phyloP scores from a whole-genome alignment of 2,329 filamentous ascomycete species.

The Ceratocystis alfenasii region DNA sequence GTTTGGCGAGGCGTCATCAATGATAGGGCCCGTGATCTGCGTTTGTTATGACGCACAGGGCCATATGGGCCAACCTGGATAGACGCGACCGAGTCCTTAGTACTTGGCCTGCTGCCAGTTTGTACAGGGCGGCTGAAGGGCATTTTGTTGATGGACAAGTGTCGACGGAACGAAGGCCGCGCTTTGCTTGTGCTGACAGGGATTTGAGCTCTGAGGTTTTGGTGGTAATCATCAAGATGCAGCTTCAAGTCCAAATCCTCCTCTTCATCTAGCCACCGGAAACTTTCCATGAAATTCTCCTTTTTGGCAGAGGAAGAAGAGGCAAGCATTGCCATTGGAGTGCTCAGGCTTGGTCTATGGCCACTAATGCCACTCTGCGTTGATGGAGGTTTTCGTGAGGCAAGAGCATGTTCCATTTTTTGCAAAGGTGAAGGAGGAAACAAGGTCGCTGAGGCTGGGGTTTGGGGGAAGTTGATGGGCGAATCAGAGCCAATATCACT shows the following conservation, averaged over 20 bases:
- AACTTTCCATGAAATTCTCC: conserved; percentile 52
- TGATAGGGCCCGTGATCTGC: conserved; percentile 44
- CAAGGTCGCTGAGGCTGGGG: background rate
- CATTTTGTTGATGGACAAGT: conserved; percentile 57
- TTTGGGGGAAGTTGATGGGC: conserved; percentile 12
- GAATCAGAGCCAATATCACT: conserved; percentile 17
- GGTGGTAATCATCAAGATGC: conserved; percentile 57
- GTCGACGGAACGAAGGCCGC: conserved; percentile 55
- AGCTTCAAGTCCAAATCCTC: conserved; percentile 56
- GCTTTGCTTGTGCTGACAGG: conserved; percentile 36
- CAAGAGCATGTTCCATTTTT: conserved; percentile 8
- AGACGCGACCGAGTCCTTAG: conserved; percentile 31
- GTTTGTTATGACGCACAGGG: conserved; percentile 32
- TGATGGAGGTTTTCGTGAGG: conserved; percentile 25
- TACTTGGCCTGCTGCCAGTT: conserved; percentile 38
- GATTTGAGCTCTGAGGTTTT: conserved; percentile 44
- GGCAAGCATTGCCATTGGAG: conserved; percentile 22
- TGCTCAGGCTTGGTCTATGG: conserved; percentile 23
- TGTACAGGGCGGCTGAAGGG: conserved; percentile 47
- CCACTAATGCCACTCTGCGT: conserved; percentile 27
- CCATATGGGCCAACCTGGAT: conserved; percentile 27
- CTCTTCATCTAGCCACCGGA: conserved; percentile 63
- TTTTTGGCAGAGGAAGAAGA: conserved; percentile 30
- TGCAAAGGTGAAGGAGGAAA: conserved; percentile 15
- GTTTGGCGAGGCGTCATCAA: conserved; percentile 37